phyloP scores from a whole-genome alignment of 352 stramenopile genomes.

The Phytophthora fragariae region DNA sequence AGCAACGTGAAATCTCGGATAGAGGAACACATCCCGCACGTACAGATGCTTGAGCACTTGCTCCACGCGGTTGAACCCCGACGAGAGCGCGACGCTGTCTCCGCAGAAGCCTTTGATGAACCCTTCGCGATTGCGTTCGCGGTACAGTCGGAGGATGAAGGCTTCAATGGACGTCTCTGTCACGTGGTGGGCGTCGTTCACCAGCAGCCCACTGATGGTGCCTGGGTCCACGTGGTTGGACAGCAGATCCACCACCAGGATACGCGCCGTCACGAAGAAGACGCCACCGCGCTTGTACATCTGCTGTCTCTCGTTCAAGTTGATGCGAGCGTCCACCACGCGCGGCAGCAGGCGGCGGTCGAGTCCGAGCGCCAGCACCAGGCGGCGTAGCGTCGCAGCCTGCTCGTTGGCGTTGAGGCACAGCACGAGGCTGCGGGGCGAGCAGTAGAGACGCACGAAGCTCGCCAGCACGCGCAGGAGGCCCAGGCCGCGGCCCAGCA shows the following conservation, averaged over 20 bases:
- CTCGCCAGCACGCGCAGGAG: constrained; percentile 86
- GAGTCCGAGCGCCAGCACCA: constrained; percentile 91
- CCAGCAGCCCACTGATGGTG: constrained; percentile 93
- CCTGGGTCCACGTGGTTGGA: constrained; percentile 82
- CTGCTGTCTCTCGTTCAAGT: constrained; percentile 69
- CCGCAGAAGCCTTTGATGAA: constrained; percentile 98
- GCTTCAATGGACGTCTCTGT: constrained; percentile 95
- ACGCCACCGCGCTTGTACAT: constrained; percentile 95
- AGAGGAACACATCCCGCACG: constrained; percentile 93
- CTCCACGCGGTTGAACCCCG: constrained; percentile 96
- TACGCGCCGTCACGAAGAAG: constrained; percentile 96
- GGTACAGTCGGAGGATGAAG: constrained; percentile 97
- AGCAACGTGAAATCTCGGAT: constrained; percentile 95
- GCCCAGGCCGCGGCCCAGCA: constrained; percentile 94
- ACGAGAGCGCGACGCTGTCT: constrained; percentile 89
- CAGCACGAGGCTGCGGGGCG: constrained; percentile 85
- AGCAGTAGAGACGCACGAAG: constrained; percentile 94
- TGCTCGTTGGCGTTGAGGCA: constrained; percentile 94
- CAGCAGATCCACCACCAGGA: constrained; percentile 98
- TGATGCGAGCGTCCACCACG: constrained; percentile 84
- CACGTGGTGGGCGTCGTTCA: constrained; percentile 94
- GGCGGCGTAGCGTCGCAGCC: constrained; percentile 72
- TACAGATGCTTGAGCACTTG: constrained; percentile 95
- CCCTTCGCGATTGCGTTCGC: constrained; percentile 85
- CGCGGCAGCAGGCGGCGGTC: constrained; percentile 88